These are phyloP conservation scores for Begonia masoniana DNA, from an alignment of 306 rosid genomes.

Conservation along the genomic window DNA sequence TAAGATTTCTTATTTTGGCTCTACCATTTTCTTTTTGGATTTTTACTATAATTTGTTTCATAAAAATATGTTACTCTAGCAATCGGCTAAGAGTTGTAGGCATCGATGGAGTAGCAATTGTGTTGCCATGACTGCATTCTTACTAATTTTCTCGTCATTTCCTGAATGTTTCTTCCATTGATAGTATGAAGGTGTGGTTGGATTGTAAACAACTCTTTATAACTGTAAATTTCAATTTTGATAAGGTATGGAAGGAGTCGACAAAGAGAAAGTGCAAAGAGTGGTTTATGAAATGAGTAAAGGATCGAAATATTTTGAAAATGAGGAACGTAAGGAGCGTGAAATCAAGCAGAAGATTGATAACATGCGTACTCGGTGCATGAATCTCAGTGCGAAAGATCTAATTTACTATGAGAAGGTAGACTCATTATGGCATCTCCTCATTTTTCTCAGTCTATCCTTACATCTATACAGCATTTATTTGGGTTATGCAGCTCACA, in stretches of 20 bases:
- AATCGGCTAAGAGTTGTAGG: too few relatives aligned
- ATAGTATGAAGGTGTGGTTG: too few relatives aligned
- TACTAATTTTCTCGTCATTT: too few relatives aligned
- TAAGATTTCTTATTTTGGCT: slow-evolving; percentile 24
- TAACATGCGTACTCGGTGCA: slow-evolving; percentile 37
- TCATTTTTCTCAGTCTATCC: background rate
- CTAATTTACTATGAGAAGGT: slow-evolving; percentile 50
- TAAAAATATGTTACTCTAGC: too few relatives aligned
- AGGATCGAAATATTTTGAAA: slow-evolving; percentile 84
- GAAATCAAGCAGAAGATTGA: slow-evolving; percentile 58
- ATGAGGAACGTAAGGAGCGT: slow-evolving; percentile 82
- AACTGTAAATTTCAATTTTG: too few relatives aligned
- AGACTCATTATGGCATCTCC: background rate
- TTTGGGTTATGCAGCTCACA: too few relatives aligned
- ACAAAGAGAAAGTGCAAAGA: slow-evolving; percentile 84
- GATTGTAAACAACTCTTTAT: too few relatives aligned
- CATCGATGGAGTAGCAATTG: too few relatives aligned
- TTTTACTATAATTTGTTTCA: too few relatives aligned
- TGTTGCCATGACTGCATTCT: too few relatives aligned
- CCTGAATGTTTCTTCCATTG: too few relatives aligned
- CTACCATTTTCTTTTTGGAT: too few relatives aligned
- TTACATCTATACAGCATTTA: background rate
- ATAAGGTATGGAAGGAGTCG: slow-evolving; percentile 90
- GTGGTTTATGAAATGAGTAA: slow-evolving; percentile 84
- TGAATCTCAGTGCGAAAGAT: slow-evolving; percentile 42